Evolutionary conservation across 2,329 filamentous ascomycete genomes (phyloP), one percentile per base, ranked within the genome.

Genomic region (Colletotrichum euphorbiae): DNA sequence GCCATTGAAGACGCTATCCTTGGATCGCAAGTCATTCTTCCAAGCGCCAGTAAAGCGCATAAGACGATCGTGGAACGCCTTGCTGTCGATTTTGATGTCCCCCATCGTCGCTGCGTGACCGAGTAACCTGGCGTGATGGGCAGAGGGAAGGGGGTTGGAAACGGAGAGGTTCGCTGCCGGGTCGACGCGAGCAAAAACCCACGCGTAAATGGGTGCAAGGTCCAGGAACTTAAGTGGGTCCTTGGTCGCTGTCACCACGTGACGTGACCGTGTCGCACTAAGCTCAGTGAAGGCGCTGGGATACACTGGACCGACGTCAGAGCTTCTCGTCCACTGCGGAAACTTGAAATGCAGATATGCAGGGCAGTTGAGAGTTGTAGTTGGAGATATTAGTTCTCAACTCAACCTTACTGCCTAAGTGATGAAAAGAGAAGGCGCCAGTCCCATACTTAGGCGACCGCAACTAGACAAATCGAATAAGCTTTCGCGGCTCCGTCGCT

Each of bases 81-180:
- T 91, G 84, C 91, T 93, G 85, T 98, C 94, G 84, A 99, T 98
- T 83, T 93, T 93, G 83, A 99, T 97, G 82, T 97, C 93, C 77
- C 85, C 86, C 89, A 89, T 89, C 80, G 77, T 84, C 80, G 77
- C 77, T 76, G 73, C 75, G 76, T 51, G 43, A 71, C 70, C 70
- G 72, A 73, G 73, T 72, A 71, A 69, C 50, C 54, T 36, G 31
- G 43, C 42, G 12, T 21, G 33, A 21, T 60, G 52, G 28, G 46
- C 65, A 55, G 63, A 54, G 58, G 46, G 60, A 61, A 61, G 61
- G 68, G 54, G 50, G 45, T 58, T 58, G 57, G 46, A 58, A 24
- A 54, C 56, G 56, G 51, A 62, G 42, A 70, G 55, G 33, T 60
- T 70, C 51, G 64, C 56, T 51, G 40, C 54, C 61, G 57, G 72